Evolutionary conservation across 768 basidiomycete species (phyloP), one percentile per base, ranked within the genome.

Genomic region (Dacryopinax primogenitus): DNA sequence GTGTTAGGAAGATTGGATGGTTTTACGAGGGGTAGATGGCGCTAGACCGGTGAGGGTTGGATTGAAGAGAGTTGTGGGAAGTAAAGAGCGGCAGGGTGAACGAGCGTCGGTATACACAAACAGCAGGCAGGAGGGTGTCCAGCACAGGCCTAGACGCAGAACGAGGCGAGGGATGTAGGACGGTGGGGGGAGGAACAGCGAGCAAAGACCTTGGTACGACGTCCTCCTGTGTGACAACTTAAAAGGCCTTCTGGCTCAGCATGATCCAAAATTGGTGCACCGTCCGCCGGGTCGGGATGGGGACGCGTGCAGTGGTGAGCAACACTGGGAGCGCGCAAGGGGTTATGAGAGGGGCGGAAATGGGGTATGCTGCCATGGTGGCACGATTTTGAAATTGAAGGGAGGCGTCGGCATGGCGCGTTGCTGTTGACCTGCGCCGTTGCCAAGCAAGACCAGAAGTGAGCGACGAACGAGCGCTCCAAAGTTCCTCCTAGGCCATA

Each of bases 361-460:
- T n/a, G n/a, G n/a, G n/a, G n/a, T n/a, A n/a, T n/a, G n/a, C n/a
- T n/a, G n/a, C n/a, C n/a, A n/a, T n/a, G n/a, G n/a, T n/a, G n/a
- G n/a, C n/a, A n/a, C n/a, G n/a, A n/a, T n/a, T n/a, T n/a, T n/a
- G 37, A 39, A 39, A 11, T 11, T n/a, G 37, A n/a, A 11, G 12
- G 12, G 45, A 9, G 51, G 18, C 51, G 51, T 58, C 51, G 51
- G 51, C 51, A 58, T 58, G 51, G 51, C 51, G 51, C 51, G 51
- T 58, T 58, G 51, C 30, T n/a, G n/a, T n/a, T n/a, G n/a, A n/a
- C n/a, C n/a, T n/a, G n/a, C n/a, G n/a, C n/a, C n/a, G n/a, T n/a
- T n/a, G n/a, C n/a, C n/a, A n/a, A n/a, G n/a, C n/a, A n/a, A n/a
- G n/a, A n/a, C n/a, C n/a, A n/a, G n/a, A n/a, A n/a, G n/a, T n/a